Base-by-base conservation (phyloP, 2,329 filamentous ascomycete species). In the Camillea tinctor region DNA sequence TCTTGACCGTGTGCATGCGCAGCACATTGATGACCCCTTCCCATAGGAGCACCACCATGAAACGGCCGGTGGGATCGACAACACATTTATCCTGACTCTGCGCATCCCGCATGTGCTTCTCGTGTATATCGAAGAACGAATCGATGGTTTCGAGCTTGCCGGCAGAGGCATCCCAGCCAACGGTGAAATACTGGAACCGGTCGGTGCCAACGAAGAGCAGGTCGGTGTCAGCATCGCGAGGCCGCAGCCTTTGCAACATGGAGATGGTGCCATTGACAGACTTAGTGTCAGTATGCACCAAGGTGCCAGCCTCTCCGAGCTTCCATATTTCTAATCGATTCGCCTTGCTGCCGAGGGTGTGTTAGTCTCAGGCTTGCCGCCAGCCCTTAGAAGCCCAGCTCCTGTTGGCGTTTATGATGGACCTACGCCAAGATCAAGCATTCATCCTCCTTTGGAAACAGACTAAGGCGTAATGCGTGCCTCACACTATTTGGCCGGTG, bases 161-260 rank as follows among this genome's bases (percentile, higher is more conserved):
- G 4, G 71, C 79, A 72, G 83, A 75, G 0, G 82, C 70, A 68
- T 97, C 88, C 93, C 95, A 99, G 17, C 84, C 87, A 20, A 97
- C 76, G 1, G 92, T 96, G 74, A 98, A 97, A 77, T 97, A 98
- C 69, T 93, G 88, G 68, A 91, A 90, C 58, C 90, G 87, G 72
- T 97, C 90, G 52, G 95, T 99, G 54, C 93, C 94, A 59, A 99
- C 84, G 72, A 99, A 97, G 62, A 99, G 85, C 63, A 97, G 86
- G 68, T 98, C 93, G 53, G 88, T 92, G 4, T 82, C 76, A 24
- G 88, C 88, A 67, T 91, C 86, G 54, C 87, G 86, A 5, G 93
- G 92, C 23, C 87, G 87, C 53, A 99, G 81, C 70, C 88, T 89
- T 70, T 95, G 86, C 15, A 97, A 84, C 81, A 97, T 91, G 7